Evolutionary conservation across 2,329 filamentous ascomycete species (phyloP), one percentile per base, ranked within the genome.

Genomic region (Periconia digitata): DNA sequence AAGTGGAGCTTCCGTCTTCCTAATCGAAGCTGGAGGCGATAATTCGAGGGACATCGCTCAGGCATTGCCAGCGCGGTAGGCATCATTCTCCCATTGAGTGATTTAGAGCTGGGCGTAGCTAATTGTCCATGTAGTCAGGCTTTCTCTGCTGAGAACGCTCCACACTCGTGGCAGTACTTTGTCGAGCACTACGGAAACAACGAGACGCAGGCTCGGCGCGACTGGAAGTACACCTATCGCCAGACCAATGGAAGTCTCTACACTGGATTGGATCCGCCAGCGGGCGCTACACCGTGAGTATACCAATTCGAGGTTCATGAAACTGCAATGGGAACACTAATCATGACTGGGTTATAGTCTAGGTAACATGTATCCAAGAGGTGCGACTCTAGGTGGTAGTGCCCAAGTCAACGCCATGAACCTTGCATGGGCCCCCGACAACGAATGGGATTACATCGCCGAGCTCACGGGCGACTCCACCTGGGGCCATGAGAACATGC

Each of bases 21-120:
- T 84, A 2, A 74, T 83, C 32, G 79, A 83, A 54, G 79, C 79
- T 10, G 79, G 79, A 17, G 78, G 79, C 49, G 80, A 83, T 51
- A 74, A 80, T 46, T 41, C 45, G 16, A 23, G 40, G 20, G 27
- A 44, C 10, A 23, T 47, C 17, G 5, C 27, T 12, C 27, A 32
- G 10, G 27, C 27, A 13, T 13, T 32, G 27, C 27, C 27, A 10
- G 4, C 8, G 12, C 4, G 27, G 35, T 37, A 37, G 10, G 35
- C 35, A n/a, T n/a, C n/a, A n/a, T n/a, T 37, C 16, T 18, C 35
- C 35, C 27, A n/a, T n/a, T n/a, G n/a, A n/a, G n/a, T n/a, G n/a
- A n/a, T n/a, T n/a, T n/a, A n/a, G n/a, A 29, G 18, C 21, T 24
- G 44, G n/a, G n/a, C n/a, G n/a, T n/a, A n/a, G n/a, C n/a, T n/a